These are phyloP conservation scores for Trypanosoma conorhini DNA, from an alignment of 208 protist genomes.

Conservation along the genomic window DNA sequence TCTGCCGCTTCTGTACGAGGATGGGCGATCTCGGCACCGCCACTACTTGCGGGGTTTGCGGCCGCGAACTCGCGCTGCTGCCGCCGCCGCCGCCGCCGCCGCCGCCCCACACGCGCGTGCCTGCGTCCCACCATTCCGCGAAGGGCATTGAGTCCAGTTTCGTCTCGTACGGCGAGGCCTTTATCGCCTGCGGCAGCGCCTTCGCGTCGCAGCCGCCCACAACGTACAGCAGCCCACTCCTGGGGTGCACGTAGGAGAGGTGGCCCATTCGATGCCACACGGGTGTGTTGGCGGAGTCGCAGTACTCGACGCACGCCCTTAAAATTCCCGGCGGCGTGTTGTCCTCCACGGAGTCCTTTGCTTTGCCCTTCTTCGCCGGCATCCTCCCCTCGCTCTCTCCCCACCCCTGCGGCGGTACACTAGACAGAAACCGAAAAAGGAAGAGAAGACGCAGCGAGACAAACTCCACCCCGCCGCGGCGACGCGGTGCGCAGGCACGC, in stretches of 20 bases:
- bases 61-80: neutral
- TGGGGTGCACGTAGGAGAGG: constrained; percentile 23
- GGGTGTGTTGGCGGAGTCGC: constrained; percentile 1
- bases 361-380: constrained; percentile 7
- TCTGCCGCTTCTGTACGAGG: neutral
- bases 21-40: neutral
- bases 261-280: constrained; percentile 19
- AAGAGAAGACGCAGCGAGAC: neutral
- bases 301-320: neutral
- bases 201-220: constrained; percentile 26
- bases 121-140: constrained; percentile 18
- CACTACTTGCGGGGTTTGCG: neutral
- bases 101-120: neutral
- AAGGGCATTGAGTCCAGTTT: constrained; percentile 10
- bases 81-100: too few relatives aligned
- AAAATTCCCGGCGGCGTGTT: neutral
- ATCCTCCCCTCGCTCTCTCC: constrained; percentile 1
- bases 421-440: neutral
- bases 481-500: neutral
- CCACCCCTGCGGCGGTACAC: neutral
- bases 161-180: neutral
- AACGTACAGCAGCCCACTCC: constrained; percentile 22
- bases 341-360: neutral
- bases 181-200: constrained; percentile 1
- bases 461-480: too few relatives aligned